These are phyloP conservation scores for Cytospora piceicola DNA, from an alignment of 2,329 filamentous ascomycete species.

Conservation along the genomic window DNA sequence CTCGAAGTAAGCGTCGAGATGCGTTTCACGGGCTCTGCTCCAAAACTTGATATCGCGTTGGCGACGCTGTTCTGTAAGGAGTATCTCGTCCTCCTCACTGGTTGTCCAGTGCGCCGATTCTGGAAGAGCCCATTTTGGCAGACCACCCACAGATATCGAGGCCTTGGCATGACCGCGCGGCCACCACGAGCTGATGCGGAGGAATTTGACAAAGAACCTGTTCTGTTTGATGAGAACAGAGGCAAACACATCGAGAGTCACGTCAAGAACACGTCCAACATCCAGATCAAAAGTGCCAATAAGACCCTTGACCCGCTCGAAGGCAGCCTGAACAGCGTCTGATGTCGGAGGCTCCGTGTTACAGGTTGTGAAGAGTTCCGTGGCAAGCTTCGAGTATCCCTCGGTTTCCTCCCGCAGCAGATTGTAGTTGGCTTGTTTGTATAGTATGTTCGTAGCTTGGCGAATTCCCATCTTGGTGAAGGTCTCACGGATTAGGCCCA, in stretches of 20 bases:
- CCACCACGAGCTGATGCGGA: constrained; percentile 96
- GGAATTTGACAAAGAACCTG: constrained; percentile 90
- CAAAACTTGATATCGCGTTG: constrained; percentile 79
- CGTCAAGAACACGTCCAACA: constrained; percentile 90
- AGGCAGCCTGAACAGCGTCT: constrained; percentile 80
- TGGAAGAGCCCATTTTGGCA: constrained; percentile 87
- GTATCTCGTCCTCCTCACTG: constrained; percentile 69
- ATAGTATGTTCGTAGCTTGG: constrained; percentile 89
- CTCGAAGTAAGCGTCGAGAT: constrained; percentile 86
- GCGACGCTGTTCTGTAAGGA: constrained; percentile 59
- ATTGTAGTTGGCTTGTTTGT: constrained; percentile 97
- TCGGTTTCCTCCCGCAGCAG: constrained; percentile 93
- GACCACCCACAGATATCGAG: constrained; percentile 59
- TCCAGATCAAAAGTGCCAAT: constrained; percentile 98
- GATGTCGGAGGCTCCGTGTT: constrained; percentile 73
- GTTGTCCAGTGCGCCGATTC: constrained; percentile 65
- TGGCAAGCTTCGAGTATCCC: constrained; percentile 94
- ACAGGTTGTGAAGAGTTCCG: constrained; percentile 90
- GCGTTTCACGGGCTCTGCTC: constrained; percentile 73
- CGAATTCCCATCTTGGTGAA: constrained; percentile 84
- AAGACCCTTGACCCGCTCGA: constrained; percentile 89
- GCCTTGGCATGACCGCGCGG: constrained; percentile 64
- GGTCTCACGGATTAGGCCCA: constrained; percentile 82
- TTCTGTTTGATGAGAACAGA: constrained; percentile 91
- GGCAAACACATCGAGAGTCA: constrained; percentile 93